Evolutionary conservation across 192 early-diverging fungal genomes (phyloP).

Genomic region (Umbelopsis sp.): DNA sequence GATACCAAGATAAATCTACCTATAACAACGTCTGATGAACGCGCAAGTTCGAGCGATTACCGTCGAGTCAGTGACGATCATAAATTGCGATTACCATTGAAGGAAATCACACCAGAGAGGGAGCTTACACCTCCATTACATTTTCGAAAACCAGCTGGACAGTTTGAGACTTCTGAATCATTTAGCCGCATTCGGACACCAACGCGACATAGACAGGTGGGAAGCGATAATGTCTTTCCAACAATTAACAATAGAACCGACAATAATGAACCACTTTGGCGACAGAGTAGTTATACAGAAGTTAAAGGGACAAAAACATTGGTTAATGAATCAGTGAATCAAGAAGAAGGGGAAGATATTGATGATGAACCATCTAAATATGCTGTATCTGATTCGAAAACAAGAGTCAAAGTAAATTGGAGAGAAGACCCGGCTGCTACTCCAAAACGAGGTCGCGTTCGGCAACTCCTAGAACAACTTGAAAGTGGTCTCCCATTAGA

Average conservation of each 20-base stretch:
- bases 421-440: background rate
- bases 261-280: no score
- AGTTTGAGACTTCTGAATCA: no score
- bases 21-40: background rate
- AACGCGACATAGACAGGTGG: no score
- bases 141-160: no score
- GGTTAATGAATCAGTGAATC: no score
- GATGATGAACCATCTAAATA: no score
- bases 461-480: background rate
- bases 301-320: no score
- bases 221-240: no score
- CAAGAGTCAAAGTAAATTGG: constrained; percentile 1
- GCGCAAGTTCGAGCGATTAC: background rate
- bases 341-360: background rate
- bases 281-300: no score
- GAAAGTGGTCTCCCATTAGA: background rate
- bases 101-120: background rate
- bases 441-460: background rate
- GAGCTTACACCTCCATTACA: background rate
- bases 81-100: background rate
- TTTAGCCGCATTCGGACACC: no score
- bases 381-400: background rate
- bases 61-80: background rate
- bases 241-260: no score
- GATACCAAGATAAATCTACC: background rate